Evolutionary conservation across 2,329 filamentous ascomycete species (phyloP), one percentile per base, ranked within the genome.

Genomic region (Cladophialophora exuberans): DNA sequence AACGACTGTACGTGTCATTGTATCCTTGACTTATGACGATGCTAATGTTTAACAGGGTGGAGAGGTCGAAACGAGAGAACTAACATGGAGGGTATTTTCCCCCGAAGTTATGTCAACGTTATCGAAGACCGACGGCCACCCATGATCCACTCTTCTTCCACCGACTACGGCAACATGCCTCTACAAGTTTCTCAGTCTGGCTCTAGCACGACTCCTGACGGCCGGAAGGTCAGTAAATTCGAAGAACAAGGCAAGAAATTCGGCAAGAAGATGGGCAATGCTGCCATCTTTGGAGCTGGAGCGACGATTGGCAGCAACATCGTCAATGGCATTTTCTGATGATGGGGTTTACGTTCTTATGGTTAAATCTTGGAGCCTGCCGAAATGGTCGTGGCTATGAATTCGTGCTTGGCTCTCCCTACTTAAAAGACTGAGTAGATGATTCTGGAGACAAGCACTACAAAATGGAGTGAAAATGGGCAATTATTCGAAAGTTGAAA

Each of bases 301-400:
- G 92, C 93, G 44, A 94, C 90, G 1, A 87, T 96, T 61, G 92
- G 92, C 69, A 84, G 87, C 64, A 94, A 96, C 69, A 84, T 96
- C 69, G 90, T 96, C 64, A 94, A 95, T 73, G 85, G 87, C 61
- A 95, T 96, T 65, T 94, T 96, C 72, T 96, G 85, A 75, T 62
- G 59, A 62, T 33, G 52, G 33, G 10, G 20, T 52, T 46, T 22
- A 35, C 45, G 38, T 56, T 44, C 39, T 50, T 56, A 54, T 47
- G 54, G 56, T 54, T 22, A 51, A 26, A 43, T 31, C 41, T 36
- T 52, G 52, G 52, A 61, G 58, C 52, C 55, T 38, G 36, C 23
- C 33, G 39, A n/a, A 41, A 49, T 45, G 56, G 60, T 54, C 56
- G 60, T 52, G 60, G 56, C 53, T 54, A 62, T 48, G 56, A 54